Evolutionary conservation across 805 yeast species (phyloP).

Genomic region (Helenozyma baotianmanensis): DNA sequence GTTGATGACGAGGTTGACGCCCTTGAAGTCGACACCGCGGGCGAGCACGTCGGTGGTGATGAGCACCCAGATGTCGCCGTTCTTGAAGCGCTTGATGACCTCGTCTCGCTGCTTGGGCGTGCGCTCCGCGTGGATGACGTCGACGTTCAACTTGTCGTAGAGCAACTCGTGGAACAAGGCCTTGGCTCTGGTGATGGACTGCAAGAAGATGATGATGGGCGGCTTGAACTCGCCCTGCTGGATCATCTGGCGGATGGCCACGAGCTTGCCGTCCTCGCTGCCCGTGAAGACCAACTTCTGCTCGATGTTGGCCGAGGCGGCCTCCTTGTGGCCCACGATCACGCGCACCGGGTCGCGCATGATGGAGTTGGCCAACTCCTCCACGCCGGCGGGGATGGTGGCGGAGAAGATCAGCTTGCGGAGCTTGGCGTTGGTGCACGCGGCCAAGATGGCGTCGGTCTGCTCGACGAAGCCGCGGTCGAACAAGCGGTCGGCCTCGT

Average conservation of each 20-base stretch:
- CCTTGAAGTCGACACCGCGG: constrained; percentile 96
- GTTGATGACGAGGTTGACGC: constrained; percentile 89
- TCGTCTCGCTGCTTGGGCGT: constrained; percentile 83
- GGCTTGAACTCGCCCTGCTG: constrained; percentile 83
- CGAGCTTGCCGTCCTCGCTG: constrained; percentile 88
- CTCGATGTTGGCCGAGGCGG: constrained; percentile 79
- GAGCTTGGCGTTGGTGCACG: constrained; percentile 47
- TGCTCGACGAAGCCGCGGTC: constrained; percentile 86
- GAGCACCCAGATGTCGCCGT: constrained; percentile 92
- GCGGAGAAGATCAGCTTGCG: constrained; percentile 88
- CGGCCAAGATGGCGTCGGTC: constrained; percentile 75
- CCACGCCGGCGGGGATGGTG: constrained; percentile 90
- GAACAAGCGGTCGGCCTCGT: constrained; percentile 93
- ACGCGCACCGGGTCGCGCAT: constrained; percentile 85
- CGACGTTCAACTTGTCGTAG: constrained; percentile 89
- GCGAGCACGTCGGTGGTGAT: constrained; percentile 95
- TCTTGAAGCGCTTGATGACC: constrained; percentile 76
- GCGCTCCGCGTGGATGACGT: constrained; percentile 93
- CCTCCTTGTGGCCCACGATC: constrained; percentile 89
- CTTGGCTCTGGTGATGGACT: constrained; percentile 88
- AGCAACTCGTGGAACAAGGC: constrained; percentile 90
- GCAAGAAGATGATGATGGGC: constrained; percentile 88
- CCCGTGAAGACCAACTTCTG: constrained; percentile 86
- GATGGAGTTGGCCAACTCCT: constrained; percentile 77
- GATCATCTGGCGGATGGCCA: constrained; percentile 86